A percentile compares a stretch with the other conserved stretches of the same genome.
Conservation (phyloP, 345 rosid genomes). For the Eucalyptus curtisii region DNA sequence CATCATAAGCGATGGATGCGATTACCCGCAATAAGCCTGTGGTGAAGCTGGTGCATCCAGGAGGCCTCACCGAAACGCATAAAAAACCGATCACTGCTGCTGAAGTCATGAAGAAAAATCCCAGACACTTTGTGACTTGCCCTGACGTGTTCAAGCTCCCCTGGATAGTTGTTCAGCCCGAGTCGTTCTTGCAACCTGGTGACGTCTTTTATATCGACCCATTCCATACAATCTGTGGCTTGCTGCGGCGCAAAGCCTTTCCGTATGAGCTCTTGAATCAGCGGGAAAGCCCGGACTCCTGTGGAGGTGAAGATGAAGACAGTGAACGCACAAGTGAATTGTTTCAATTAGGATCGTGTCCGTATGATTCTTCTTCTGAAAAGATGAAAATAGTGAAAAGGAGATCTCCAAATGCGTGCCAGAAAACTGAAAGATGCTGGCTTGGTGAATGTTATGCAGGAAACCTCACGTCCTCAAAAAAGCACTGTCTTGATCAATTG, state of each 20-base stretch:
- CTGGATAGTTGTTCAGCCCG: slow-evolving; percentile 28
- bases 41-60: slow-evolving; percentile 33
- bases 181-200: slow-evolving; percentile 23
- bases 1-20: background rate
- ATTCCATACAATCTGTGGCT: slow-evolving; percentile 4
- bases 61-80: slow-evolving; percentile 11
- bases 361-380: background rate
- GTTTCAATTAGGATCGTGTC: background rate
- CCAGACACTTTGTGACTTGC: slow-evolving; percentile 30
- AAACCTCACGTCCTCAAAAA: background rate
- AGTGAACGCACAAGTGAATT: background rate
- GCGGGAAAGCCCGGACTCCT: background rate
- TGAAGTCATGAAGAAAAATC: slow-evolving; percentile 30
- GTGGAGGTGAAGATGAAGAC: background rate
- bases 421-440: background rate
- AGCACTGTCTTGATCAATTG: background rate
- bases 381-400: background rate
- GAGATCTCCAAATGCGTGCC: background rate
- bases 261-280: background rate
- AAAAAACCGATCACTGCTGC: slow-evolving; percentile 14
- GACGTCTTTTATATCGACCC: slow-evolving; percentile 26
- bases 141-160: slow-evolving; percentile 32
- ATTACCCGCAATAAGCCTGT: background rate
- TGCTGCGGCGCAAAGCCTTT: background rate
- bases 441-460: background rate